Percentiles rank a stretch among this genome's conserved stretches.
These are phyloP conservation scores for Trypanosoma theileri DNA, from an alignment of 208 protist species.

Conservation along the genomic window DNA sequence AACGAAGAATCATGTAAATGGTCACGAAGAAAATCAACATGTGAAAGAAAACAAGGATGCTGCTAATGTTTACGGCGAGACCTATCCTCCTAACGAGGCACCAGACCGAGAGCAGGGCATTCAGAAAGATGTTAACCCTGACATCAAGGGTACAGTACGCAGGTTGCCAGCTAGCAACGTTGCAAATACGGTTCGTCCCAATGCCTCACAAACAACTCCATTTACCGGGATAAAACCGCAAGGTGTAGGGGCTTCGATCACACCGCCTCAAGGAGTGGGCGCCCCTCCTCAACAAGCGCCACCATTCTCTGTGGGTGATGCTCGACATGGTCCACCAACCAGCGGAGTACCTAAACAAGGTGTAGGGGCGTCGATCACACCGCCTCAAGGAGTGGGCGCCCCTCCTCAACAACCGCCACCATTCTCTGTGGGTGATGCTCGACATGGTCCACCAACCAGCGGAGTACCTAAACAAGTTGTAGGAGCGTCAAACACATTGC, in stretches of 20 bases:
- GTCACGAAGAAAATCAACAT: background rate
- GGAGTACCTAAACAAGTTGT: background rate
- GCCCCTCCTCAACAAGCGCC: too few relatives aligned
- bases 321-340: background rate
- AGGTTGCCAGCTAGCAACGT: too few relatives aligned
- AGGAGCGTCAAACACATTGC: too few relatives aligned
- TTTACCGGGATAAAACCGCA: too few relatives aligned
- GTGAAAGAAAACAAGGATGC: background rate
- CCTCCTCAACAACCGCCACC: conserved; percentile 2
- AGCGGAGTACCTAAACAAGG: background rate
- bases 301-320: background rate
- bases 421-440: background rate
- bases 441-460: background rate
- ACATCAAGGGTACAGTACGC: too few relatives aligned
- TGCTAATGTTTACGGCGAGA: background rate
- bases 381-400: too few relatives aligned
- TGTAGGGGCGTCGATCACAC: too few relatives aligned
- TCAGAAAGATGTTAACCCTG: background rate
- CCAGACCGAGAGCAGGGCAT: background rate
- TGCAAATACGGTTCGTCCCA: too few relatives aligned
- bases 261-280: too few relatives aligned
- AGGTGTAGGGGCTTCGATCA: too few relatives aligned
- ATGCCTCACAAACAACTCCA: too few relatives aligned
- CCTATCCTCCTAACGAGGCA: background rate
- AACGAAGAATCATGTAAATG: background rate